Base-by-base conservation (phyloP, 1,284 basidiomycete genomes). In the Trametes polyzona region DNA sequence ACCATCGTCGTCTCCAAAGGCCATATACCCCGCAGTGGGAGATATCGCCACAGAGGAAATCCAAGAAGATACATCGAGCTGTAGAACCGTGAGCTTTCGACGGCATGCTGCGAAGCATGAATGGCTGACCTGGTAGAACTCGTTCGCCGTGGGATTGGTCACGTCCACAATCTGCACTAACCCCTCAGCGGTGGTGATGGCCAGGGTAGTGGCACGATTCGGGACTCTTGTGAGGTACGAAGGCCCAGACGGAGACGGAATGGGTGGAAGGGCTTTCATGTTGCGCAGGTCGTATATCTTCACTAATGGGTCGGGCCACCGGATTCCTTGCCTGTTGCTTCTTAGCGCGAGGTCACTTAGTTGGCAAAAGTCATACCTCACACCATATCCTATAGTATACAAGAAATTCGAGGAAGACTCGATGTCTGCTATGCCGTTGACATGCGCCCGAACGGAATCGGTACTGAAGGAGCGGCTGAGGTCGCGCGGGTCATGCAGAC, bases 281-380 rank as follows among this genome's bases (percentile, higher is more conserved):
- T 83, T 90, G 27, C 96, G 87, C 24, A 95, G 71, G 71, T 99
- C 96, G 69, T 93, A 97, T 10, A 98, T 82, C 73, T 97, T 96
- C 64, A 99, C 92, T 24, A 97, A 78, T 1, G 95, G 92, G 71
- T 98, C 96, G 0, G 93, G 90, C 48, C 92, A 83, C 1, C 96
- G 94, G 42, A 92, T 89, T 19, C 92, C 90, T 72, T 93, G 93
- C 69, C 93, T 95, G 67, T 10, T 17, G 17, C n/a, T 7, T 42
- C n/a, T 59, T 52, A 55, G 54, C 36, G 37, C 29, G 16, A 21
- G 36, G 27, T 36, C 23, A 51, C n/a, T 11, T 42, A 48, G 21
- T 33, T 32, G n/a, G 26, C 29, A 21, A 23, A 19, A 26, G 44
- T 62, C 73, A 63, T 63, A 92, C 93, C 92, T 89, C 71, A 93